Conservation (phyloP, 2,329 filamentous ascomycete genomes). For the Colletotrichum sp. region DNA sequence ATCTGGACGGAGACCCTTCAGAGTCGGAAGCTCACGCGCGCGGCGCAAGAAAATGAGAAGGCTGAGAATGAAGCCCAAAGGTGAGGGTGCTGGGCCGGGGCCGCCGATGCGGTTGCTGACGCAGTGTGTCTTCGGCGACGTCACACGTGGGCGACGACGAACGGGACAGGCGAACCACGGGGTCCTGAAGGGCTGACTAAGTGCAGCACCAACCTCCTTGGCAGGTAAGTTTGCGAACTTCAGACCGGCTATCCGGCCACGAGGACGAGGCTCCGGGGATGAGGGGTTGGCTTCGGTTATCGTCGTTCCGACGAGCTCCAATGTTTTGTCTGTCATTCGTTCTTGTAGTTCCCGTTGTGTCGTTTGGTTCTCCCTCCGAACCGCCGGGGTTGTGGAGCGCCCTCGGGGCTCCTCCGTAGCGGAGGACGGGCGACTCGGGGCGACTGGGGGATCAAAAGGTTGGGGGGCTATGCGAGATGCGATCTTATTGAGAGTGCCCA, state of each 20-base stretch:
- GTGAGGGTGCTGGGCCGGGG: neutral
- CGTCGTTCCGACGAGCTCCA: neutral
- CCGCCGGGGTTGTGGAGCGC: neutral
- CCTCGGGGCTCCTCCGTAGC: neutral
- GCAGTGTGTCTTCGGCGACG: conserved; percentile 14
- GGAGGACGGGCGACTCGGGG: neutral
- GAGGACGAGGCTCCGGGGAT: neutral
- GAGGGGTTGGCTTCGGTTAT: neutral
- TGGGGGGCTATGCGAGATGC: neutral
- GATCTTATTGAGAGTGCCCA: neutral
- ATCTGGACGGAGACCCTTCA: neutral
- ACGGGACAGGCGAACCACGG: neutral
- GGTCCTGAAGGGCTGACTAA: conserved; percentile 10
- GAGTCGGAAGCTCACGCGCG: neutral
- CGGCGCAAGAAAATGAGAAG: neutral
- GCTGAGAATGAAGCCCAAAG: neutral
- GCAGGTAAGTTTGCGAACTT: neutral
- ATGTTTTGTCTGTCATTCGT: neutral
- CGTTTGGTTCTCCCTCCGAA: neutral
- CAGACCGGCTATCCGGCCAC: neutral
- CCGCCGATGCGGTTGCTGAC: conserved; percentile 17
- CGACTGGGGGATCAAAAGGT: neutral
- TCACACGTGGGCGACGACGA: conserved; percentile 13
- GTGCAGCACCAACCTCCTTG: neutral
- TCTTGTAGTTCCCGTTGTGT: neutral